A percentile compares a stretch with the other conserved stretches of the same genome.
Conservation (phyloP, 768 basidiomycete species). For the Tylopilus sp. region DNA sequence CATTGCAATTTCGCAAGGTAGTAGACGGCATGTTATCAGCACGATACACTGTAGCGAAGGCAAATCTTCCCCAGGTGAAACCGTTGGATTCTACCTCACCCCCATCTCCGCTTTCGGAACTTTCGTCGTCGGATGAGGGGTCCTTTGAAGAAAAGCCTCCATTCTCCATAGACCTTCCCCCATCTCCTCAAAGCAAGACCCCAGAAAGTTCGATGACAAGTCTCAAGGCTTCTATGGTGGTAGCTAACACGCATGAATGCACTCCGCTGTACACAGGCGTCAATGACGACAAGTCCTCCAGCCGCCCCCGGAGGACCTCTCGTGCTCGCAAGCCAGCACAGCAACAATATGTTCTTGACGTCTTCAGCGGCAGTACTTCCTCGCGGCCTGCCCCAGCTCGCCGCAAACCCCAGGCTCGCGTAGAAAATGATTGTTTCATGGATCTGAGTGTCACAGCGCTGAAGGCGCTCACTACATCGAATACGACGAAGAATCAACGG, state of each 20-base stretch:
- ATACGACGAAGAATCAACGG: constrained; percentile 70
- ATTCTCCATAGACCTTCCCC: not conserved
- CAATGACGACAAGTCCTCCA: not conserved
- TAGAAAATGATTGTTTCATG: constrained; percentile 46
- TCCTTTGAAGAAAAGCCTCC: constrained; percentile 1
- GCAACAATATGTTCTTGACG: constrained; percentile 35
- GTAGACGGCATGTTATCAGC: constrained; percentile 36
- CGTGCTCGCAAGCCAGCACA: constrained; percentile 44
- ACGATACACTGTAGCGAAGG: constrained; percentile 22
- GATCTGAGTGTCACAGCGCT: constrained; percentile 69
- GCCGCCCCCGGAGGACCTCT: constrained; percentile 46
- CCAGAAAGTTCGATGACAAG: not conserved
- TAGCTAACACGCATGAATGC: not conserved
- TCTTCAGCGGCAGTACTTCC: constrained; percentile 32
- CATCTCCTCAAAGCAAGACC: not conserved
- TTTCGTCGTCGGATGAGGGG: constrained; percentile 23
- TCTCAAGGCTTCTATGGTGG: constrained; percentile 10
- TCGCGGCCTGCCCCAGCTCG: constrained; percentile 37
- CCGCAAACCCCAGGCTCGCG: constrained; percentile 39
- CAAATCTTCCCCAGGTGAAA: constrained; percentile 8
- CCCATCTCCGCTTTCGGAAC: constrained; percentile 22
- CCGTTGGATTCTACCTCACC: not conserved
- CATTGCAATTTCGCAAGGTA: constrained; percentile 39
- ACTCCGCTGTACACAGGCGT: constrained; percentile 16
- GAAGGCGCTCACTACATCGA: constrained; percentile 65